Evolutionary conservation across 176 grass and related monocot genomes (phyloP), one percentile per base, ranked within the genome.

Genomic region (Elymus sibiricus): DNA sequence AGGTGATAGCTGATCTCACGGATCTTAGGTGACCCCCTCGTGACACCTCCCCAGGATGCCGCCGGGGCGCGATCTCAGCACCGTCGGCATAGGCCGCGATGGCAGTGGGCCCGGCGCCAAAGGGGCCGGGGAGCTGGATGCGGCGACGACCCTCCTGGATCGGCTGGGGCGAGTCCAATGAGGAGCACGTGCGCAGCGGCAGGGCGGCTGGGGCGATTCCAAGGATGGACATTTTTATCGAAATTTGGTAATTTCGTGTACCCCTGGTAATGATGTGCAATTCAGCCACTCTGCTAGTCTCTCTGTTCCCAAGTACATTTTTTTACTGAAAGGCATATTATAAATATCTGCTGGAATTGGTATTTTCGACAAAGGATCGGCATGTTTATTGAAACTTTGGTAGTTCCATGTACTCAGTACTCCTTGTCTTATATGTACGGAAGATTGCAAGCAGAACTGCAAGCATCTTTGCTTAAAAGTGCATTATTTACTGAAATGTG

Each of bases 361-460:
- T 43, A 37, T 72, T 72, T 43, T 72, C 69, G 40, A 72, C 37
- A 72, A 72, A 24, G 69, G 69, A 72, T 43, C 38, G 69, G 40
- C 69, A 43, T 72, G 38, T 72, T 72, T 72, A 25, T 42, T 43
- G 69, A 13, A 72, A 72, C 37, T 72, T 72, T 72, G 69, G 69
- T 72, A 72, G 43, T 72, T 15, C 69, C 69, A n/a, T 43, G 22
- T 43, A 43, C 38, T 21, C 17, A 40, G n/a, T n/a, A n/a, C n/a
- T n/a, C n/a, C n/a, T n/a, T n/a, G n/a, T n/a, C n/a, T n/a, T n/a
- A n/a, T n/a, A n/a, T n/a, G n/a, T n/a, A n/a, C n/a, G n/a, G n/a
- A n/a, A n/a, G n/a, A 11, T 71, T 71, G 68, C 10, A 42, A 40
- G 68, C 35, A 39, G 21, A 70, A 40, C 9, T 70, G 35, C 35